Conservation (phyloP, 2,329 filamentous ascomycete genomes). For the Gaeumannomyces tritici region DNA sequence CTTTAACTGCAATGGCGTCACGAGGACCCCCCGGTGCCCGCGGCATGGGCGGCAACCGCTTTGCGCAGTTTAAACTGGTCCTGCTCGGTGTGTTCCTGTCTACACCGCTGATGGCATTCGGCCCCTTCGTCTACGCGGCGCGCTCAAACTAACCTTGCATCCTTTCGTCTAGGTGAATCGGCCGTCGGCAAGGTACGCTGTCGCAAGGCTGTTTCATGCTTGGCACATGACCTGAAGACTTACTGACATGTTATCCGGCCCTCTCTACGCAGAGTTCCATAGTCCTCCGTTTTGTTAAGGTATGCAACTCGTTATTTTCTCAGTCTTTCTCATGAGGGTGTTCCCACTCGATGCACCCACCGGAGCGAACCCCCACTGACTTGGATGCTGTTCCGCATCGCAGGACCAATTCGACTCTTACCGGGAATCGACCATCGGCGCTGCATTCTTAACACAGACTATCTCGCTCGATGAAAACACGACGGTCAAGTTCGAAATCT, state of each 20-base stretch:
- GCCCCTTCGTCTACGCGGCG: background rate
- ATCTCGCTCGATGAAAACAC: conserved; percentile 97
- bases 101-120: conserved; percentile 4
- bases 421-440: conserved; percentile 95
- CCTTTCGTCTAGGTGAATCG: conserved; percentile 68
- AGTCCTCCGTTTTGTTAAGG: conserved; percentile 96
- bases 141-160: conserved; percentile 23
- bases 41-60: conserved; percentile 62
- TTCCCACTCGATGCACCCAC: background rate
- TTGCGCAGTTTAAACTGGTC: conserved; percentile 98
- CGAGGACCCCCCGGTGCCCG: conserved; percentile 57
- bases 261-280: conserved; percentile 67
- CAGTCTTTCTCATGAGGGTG: background rate
- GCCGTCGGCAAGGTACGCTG: conserved; percentile 85
- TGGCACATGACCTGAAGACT: background rate
- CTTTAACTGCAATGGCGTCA: conserved; percentile 58
- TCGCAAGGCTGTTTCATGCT: conserved; percentile 1
- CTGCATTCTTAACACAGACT: conserved; percentile 97
- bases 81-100: conserved; percentile 63
- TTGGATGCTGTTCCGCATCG: background rate
- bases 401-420: conserved; percentile 98
- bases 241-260: background rate
- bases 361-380: background rate
- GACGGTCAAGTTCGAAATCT: conserved; percentile 99
- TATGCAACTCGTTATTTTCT: conserved; percentile 30